Evolutionary conservation across 75 land plant genomes (phyloP).

Genomic region (Pseudotsuga menziesii): DNA sequence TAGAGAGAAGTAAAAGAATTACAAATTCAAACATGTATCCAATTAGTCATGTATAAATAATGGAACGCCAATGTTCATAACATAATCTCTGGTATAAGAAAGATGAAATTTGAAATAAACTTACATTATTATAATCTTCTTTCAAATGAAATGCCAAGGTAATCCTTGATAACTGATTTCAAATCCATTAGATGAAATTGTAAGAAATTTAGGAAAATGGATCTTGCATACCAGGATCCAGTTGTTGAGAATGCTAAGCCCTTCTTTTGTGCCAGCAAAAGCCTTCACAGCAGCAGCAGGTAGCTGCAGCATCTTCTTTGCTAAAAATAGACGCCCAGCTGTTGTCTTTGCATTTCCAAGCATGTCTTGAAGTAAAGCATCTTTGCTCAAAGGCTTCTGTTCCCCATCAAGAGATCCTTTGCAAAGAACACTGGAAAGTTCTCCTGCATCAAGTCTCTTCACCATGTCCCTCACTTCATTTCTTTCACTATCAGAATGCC

Average conservation of each 20-base stretch:
- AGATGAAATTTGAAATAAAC: not conserved
- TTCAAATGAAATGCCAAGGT: not conserved
- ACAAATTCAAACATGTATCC: not conserved
- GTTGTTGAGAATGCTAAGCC: constrained; percentile 68
- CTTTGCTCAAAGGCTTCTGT: constrained; percentile 36
- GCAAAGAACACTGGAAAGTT: constrained; percentile 54
- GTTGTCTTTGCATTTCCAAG: constrained; percentile 78
- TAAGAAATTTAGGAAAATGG: not conserved
- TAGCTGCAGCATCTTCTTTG: constrained; percentile 74
- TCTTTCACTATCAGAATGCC: constrained; percentile 73
- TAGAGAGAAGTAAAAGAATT: not conserved
- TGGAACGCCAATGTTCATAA: too few species aligned
- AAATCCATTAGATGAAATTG: not conserved
- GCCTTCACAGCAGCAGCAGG: constrained; percentile 60
- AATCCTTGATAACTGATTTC: not conserved
- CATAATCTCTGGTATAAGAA: not conserved
- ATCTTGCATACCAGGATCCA: constrained; percentile 74
- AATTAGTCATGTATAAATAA: not conserved
- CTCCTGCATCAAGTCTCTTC: constrained; percentile 72
- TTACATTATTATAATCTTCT: too few species aligned
- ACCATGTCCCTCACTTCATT: constrained; percentile 82
- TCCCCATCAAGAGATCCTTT: constrained; percentile 39
- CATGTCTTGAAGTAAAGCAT: constrained; percentile 71
- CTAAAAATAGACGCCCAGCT: constrained; percentile 71
- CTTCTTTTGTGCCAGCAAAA: constrained; percentile 91